Evolutionary conservation across 495 filamentous ascomycete species (phyloP), one percentile per base, ranked within the genome.

Genomic region (Penicillium daleae): DNA sequence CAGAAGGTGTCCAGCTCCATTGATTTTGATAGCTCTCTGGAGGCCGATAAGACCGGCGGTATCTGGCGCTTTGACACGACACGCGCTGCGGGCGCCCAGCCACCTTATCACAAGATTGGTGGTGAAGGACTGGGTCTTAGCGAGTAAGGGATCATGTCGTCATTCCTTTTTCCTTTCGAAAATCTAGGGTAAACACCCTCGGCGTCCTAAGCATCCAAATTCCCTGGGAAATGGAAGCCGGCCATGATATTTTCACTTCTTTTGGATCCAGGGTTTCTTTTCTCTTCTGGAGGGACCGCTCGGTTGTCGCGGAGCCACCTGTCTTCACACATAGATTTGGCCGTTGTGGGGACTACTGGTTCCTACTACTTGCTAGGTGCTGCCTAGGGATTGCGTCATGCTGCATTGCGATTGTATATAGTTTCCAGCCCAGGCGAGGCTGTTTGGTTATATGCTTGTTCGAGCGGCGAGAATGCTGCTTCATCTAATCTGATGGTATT

Each of bases 41-140:
- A 95, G 60, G 81, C 84, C 29, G 91, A 92, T 59, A 91, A 93
- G 80, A 97, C 93, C 8, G 89, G 87, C 58, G 93, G 93, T 4
- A 83, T 97, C 24, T 97, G 93, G 93, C 80, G 90, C 39, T 97
- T 92, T 73, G 90, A 96, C 71, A 65, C 70, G 26, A 76, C 77
- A 37, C 92, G 92, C 74, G 86, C 87, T 19, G 81, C 54, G n/a
- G 72, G 61, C 65, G 80, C 78, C 15, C 62, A 70, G 40, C 78
- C 78, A 2, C 80, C 80, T 26, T 82, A 81, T 62, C 74, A 79
- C 67, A 75, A 75, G 62, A 44, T 60, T 51, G 78, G 76, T 39
- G 70, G 70, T 35, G 73, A 79, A 59, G 80, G 77, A 10, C 69
- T 82, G 6, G 80, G 80, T 7, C 46, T 80, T 24, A 63, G 59